phyloP scores from a whole-genome alignment of 108 stramenopile species.

The Skeletonema tropicum region DNA sequence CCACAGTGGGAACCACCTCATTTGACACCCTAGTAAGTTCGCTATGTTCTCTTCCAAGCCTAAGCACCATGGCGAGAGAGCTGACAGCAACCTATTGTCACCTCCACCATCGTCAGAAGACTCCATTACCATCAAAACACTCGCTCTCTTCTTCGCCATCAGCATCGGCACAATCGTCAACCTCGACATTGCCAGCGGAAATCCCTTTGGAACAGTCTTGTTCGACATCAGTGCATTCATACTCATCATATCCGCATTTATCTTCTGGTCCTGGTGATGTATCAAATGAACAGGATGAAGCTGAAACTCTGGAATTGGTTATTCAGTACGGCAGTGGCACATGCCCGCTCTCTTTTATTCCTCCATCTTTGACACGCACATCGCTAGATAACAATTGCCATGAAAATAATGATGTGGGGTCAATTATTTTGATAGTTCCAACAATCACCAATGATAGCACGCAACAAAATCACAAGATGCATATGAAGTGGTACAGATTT shows the following conservation, averaged over 20 bases:
- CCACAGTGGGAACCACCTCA: constrained; percentile 94
- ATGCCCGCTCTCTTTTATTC: constrained; percentile 38
- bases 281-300: not conserved
- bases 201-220: constrained; percentile 13
- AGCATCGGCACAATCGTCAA: constrained; percentile 15
- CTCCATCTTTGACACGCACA: not conserved
- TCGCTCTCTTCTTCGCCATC: constrained; percentile 22
- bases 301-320: constrained; percentile 37
- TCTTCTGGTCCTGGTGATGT: constrained; percentile 7
- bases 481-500: constrained; percentile 71
- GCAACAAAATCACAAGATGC: constrained; percentile 12
- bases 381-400: not conserved
- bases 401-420: constrained; percentile 21
- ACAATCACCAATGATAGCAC: not conserved
- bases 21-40: constrained; percentile 83
- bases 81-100: not conserved
- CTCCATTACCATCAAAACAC: constrained; percentile 23
- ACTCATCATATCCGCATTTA: constrained; percentile 4
- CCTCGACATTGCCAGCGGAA: constrained; percentile 12
- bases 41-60: constrained; percentile 55
- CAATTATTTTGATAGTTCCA: constrained; percentile 28
- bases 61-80: constrained; percentile 52
- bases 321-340: constrained; percentile 83
- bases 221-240: constrained; percentile 14
- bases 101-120: not conserved